phyloP scores from a whole-genome alignment of 331 rosid genomes.

The Cydonia oblonga region DNA sequence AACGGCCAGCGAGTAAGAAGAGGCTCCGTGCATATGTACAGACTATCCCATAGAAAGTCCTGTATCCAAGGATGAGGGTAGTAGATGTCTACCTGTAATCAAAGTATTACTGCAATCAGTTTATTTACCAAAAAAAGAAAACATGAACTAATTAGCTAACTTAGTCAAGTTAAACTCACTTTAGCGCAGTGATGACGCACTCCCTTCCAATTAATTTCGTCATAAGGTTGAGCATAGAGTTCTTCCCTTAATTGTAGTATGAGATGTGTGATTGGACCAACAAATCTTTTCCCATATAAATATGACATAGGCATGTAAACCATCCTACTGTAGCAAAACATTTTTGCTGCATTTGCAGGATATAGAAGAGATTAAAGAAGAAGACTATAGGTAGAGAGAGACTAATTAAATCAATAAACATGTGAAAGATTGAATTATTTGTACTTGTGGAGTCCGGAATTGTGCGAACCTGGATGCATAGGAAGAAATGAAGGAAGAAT shows the following conservation, averaged over 20 bases:
- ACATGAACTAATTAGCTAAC: background rate
- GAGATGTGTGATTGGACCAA: too few relatives aligned
- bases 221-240: background rate
- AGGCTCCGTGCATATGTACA: too few relatives aligned
- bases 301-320: background rate
- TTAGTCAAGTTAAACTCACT: background rate
- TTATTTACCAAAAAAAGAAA: background rate
- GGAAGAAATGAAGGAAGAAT: slow-evolving; percentile 29
- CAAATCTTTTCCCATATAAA: too few relatives aligned
- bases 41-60: background rate
- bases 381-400: background rate
- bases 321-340: slow-evolving; percentile 16
- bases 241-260: too few relatives aligned
- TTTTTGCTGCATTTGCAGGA: slow-evolving; percentile 8
- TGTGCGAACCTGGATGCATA: slow-evolving; percentile 36
- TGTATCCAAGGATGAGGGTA: slow-evolving; percentile 19
- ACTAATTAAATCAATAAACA: background rate
- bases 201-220: slow-evolving; percentile 18
- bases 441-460: background rate
- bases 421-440: background rate
- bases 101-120: background rate
- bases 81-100: slow-evolving; percentile 15
- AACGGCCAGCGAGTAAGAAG: slow-evolving; percentile 25
- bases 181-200: slow-evolving; percentile 11
- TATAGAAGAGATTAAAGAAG: too few relatives aligned